These are phyloP conservation scores for Verticillium longisporum DNA, from an alignment of 2,329 filamentous ascomycete genomes.

Conservation along the genomic window DNA sequence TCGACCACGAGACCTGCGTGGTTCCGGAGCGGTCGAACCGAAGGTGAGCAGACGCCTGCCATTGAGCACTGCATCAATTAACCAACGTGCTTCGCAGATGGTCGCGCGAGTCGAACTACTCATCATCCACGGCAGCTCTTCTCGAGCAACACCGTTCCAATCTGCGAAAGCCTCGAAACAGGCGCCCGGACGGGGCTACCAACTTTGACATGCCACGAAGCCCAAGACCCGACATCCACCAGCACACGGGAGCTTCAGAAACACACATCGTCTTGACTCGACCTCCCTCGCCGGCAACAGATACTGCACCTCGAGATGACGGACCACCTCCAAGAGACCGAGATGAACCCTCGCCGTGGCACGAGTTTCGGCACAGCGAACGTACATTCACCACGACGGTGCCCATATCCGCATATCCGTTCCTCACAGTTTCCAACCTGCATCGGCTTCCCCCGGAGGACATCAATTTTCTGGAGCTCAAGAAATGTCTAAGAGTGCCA, in stretches of 20 bases:
- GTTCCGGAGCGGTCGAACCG: neutral
- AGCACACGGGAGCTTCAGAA: neutral
- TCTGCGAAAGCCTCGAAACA: neutral
- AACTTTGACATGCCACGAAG: neutral
- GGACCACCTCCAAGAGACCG: neutral
- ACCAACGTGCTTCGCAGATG: neutral
- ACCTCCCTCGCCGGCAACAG: neutral
- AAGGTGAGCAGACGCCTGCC: neutral
- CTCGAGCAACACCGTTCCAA: neutral
- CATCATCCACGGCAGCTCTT: neutral
- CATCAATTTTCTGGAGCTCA: conserved; percentile 62
- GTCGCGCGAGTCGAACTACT: neutral
- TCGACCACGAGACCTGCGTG: neutral
- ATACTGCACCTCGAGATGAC: neutral
- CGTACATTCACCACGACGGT: neutral
- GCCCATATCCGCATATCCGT: conserved; percentile 1
- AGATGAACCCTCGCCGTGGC: neutral
- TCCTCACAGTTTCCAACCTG: conserved; percentile 32
- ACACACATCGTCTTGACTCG: neutral
- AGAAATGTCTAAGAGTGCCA: conserved; percentile 60
- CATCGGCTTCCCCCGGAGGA: conserved; percentile 40
- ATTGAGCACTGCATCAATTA: neutral
- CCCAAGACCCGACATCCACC: neutral
- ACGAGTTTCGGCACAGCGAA: neutral
- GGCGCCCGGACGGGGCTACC: neutral